Conservation (phyloP, 2,329 filamentous ascomycete genomes). For the Annulohypoxylon truncatum region DNA sequence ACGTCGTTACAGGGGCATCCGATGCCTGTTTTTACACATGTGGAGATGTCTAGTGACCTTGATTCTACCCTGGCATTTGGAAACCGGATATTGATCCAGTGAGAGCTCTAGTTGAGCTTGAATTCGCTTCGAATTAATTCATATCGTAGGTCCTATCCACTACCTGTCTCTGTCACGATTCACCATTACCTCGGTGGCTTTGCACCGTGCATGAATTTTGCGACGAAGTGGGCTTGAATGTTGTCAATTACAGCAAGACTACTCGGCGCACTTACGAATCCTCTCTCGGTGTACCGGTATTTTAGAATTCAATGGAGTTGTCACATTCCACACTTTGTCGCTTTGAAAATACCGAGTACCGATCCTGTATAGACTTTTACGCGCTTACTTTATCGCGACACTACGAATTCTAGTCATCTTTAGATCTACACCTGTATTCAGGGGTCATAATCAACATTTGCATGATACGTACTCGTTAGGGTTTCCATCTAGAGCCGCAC, state of each 20-base stretch:
- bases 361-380: slow-evolving; percentile 8
- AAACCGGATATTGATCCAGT: slow-evolving; percentile 11
- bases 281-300: slow-evolving; percentile 16
- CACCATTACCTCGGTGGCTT: slow-evolving; percentile 6
- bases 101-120: background rate
- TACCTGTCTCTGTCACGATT: background rate
- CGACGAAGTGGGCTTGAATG: slow-evolving; percentile 5
- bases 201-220: slow-evolving; percentile 8
- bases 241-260: slow-evolving; percentile 1
- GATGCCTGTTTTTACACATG: slow-evolving; percentile 16
- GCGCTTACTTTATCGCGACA: slow-evolving; percentile 3
- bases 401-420: slow-evolving; percentile 10
- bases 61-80: slow-evolving; percentile 13
- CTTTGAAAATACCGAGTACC: background rate
- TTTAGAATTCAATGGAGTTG: background rate
- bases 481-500: slow-evolving; percentile 33
- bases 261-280: slow-evolving; percentile 10
- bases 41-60: slow-evolving; percentile 9
- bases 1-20: slow-evolving; percentile 4
- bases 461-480: slow-evolving; percentile 9
- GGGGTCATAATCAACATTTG: slow-evolving; percentile 16
- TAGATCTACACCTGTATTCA: slow-evolving; percentile 20
- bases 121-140: slow-evolving; percentile 10
- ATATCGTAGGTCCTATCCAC: background rate
- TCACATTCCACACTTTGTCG: slow-evolving; percentile 18